Base-by-base conservation (phyloP, 805 yeast species). In the Saturnispora dispora region DNA sequence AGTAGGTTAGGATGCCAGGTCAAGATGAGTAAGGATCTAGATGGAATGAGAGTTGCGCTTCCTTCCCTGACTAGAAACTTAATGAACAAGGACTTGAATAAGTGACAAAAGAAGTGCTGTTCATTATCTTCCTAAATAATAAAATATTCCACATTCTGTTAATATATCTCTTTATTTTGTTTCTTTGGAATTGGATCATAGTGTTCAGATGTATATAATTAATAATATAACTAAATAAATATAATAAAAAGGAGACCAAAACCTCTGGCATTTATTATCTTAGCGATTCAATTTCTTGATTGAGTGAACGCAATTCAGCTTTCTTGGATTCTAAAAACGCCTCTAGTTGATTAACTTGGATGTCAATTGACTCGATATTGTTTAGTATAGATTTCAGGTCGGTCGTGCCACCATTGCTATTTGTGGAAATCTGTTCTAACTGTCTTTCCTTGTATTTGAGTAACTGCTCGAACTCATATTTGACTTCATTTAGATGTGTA, bases 61-160 rank as follows among this genome's bases (percentile, higher is more conserved):
- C 99, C 99, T 18, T 91, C 96, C 15, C 88, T 93, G 96, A 93
- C 99, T 8, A 76, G 99, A 60, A 93, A 93, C 68, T 76, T 91
- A 59, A 95, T 87, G 63, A 73, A 79, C 20, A 80, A 80, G 55
- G 98, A 91, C 63, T 88, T 91, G 68, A 78, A 75, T 37, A 51
- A 40, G 46, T 15, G 22, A 13, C 25, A 17, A 22, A 32, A 7
- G 11, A 40, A 15, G 22, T n/a, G 39, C 18, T 35, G 39, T 35
- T 18, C 18, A 17, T 18, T 37, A 9, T 18, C 22, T 20, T 37
- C 23, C 17, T 18, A 17, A 35, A 10, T 37, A 37, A 20, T 37
- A 37, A 6, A 10, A 20, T 37, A 37, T 37, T 37, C 41, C 41
- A 18, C 33, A 37, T 20, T 8, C 6, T 37, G 41, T 37, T 37